Percentiles rank a stretch among this genome's conserved stretches.
phyloP scores from a whole-genome alignment of 208 protist species.

The Balamuthia mandrillaris region DNA sequence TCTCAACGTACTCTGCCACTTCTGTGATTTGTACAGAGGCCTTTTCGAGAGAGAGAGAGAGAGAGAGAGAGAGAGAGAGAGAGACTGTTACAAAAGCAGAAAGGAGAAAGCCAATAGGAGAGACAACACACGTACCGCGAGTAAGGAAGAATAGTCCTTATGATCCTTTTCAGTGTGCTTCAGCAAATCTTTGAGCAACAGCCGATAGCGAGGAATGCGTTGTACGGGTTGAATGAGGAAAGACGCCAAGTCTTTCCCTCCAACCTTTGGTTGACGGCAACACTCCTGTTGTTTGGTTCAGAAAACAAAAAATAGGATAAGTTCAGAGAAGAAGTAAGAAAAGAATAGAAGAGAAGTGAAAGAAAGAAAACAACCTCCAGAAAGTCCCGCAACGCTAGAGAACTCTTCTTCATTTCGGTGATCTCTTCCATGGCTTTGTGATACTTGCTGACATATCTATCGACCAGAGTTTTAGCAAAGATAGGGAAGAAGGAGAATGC shows the following conservation, averaged over 20 bases:
- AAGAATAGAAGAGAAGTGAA: too few species aligned
- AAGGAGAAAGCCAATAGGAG: background rate
- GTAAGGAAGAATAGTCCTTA: background rate
- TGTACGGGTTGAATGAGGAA: slow-evolving; percentile 35
- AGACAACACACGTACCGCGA: background rate
- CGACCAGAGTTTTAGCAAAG: too few species aligned
- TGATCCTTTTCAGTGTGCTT: slow-evolving; percentile 31
- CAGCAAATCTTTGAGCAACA: slow-evolving; percentile 36
- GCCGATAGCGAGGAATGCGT: slow-evolving; percentile 32
- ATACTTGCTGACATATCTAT: slow-evolving; percentile 22
- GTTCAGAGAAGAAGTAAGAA: too few species aligned
- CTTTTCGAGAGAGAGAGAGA: background rate
- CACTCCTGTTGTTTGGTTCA: background rate
- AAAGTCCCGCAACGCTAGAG: background rate
- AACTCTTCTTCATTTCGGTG: slow-evolving; percentile 4
- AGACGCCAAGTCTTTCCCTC: background rate
- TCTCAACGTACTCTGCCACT: slow-evolving; percentile 12
- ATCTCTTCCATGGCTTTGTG: slow-evolving; percentile 32
- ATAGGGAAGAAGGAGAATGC: background rate
- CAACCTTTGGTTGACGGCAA: background rate
- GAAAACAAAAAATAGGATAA: too few species aligned
- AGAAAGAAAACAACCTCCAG: background rate
- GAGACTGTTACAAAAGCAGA: background rate
- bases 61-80: background rate
- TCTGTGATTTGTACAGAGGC: slow-evolving; percentile 9